phyloP scores from a whole-genome alignment of 768 basidiomycete genomes.

The Hygrocybe coccinea region DNA sequence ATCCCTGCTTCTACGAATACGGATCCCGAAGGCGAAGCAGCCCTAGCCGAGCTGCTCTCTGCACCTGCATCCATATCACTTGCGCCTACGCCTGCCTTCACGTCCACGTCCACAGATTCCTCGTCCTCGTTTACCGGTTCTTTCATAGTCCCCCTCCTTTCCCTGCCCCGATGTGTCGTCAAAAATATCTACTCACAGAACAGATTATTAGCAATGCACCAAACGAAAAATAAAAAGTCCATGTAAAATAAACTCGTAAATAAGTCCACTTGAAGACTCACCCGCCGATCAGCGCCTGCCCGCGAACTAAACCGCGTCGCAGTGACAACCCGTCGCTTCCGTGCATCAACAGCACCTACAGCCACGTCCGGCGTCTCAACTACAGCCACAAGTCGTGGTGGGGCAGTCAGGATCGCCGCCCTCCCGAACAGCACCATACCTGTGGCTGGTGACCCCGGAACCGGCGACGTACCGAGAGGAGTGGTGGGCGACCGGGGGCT shows the following conservation, averaged over 20 bases:
- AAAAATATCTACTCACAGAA: slow-evolving; percentile 58
- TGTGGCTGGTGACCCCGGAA: slow-evolving; percentile 38
- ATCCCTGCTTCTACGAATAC: slow-evolving; percentile 66
- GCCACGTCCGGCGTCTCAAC: slow-evolving; percentile 86
- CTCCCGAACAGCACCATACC: slow-evolving; percentile 56
- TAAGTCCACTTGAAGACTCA: slow-evolving; percentile 37
- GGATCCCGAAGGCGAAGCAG: slow-evolving; percentile 18
- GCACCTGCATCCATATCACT: background rate
- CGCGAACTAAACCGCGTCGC: slow-evolving; percentile 85
- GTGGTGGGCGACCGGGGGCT: slow-evolving; percentile 41
- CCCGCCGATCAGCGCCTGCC: slow-evolving; percentile 75
- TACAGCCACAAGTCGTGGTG: slow-evolving; percentile 77
- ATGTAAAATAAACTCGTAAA: too few relatives aligned
- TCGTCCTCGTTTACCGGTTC: slow-evolving; percentile 24
- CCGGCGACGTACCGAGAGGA: slow-evolving; percentile 44
- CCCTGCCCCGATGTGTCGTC: slow-evolving; percentile 72
- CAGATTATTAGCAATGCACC: slow-evolving; percentile 3
- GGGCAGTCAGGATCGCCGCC: slow-evolving; percentile 73
- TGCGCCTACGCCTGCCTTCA: slow-evolving; percentile 5
- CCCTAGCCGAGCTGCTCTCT: background rate
- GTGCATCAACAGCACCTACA: slow-evolving; percentile 83
- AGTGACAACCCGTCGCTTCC: slow-evolving; percentile 78
- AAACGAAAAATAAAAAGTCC: background rate
- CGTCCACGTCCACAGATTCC: slow-evolving; percentile 9
- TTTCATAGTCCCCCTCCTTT: slow-evolving; percentile 13